phyloP scores from a whole-genome alignment of 2,329 filamentous ascomycete genomes.

The Colletotrichum neosansevieriae region DNA sequence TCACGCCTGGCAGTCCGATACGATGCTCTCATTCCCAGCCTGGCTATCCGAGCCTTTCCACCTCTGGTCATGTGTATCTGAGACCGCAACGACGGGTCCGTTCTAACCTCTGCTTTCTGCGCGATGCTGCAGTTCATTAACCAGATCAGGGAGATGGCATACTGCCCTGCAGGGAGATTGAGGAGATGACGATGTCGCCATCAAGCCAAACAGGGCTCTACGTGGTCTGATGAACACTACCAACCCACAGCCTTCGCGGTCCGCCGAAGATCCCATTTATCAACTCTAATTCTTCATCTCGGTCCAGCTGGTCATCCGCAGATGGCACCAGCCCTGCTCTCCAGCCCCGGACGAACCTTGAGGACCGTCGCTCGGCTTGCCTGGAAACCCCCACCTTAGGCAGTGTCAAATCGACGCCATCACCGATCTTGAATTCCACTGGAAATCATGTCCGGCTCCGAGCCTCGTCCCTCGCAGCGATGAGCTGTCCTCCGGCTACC shows the following conservation, averaged over 20 bases:
- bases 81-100: conserved; percentile 23
- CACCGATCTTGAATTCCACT: conserved; percentile 18
- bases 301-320: neutral
- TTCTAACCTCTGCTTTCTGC: conserved; percentile 16
- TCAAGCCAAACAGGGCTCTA: conserved; percentile 26
- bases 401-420: conserved; percentile 23
- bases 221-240: conserved; percentile 31
- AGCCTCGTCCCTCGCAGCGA: conserved; percentile 24
- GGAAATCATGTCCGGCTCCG: conserved; percentile 30
- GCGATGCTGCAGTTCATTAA: conserved; percentile 33
- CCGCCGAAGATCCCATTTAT: conserved; percentile 15
- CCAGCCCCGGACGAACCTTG: conserved; percentile 18
- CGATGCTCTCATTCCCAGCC: conserved; percentile 25
- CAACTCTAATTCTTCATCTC: conserved; percentile 22
- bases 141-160: conserved; percentile 34
- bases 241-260: neutral
- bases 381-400: conserved; percentile 20
- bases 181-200: conserved; percentile 35
- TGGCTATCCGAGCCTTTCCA: conserved; percentile 15
- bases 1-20: conserved; percentile 27
- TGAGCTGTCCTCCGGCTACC: conserved; percentile 37
- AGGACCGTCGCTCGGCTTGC: neutral
- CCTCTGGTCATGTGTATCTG: conserved; percentile 35
- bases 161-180: conserved; percentile 27
- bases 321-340: neutral